phyloP scores from a whole-genome alignment of 352 stramenopile species.

The Stramenopiles sp. region DNA sequence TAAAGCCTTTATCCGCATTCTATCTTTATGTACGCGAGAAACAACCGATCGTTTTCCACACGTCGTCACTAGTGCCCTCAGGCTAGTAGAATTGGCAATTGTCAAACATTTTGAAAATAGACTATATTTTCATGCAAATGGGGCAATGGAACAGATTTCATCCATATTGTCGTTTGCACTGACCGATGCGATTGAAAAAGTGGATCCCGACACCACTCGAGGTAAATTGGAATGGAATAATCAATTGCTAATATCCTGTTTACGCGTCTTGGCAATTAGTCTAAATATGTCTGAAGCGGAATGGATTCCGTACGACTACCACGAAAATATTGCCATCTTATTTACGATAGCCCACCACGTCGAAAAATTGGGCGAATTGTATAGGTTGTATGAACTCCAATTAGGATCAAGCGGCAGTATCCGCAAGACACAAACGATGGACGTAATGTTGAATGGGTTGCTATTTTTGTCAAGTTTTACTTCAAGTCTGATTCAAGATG shows the following conservation, averaged over 20 bases:
- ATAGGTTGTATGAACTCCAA: not conserved
- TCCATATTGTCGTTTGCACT: not conserved
- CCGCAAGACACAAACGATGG: not conserved
- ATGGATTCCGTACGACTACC: not conserved
- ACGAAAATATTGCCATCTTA: not conserved
- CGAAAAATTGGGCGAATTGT: not conserved
- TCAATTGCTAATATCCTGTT: not conserved
- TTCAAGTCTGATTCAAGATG: not conserved
- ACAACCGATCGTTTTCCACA: not conserved
- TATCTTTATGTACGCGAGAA: not conserved
- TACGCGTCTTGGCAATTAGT: not conserved
- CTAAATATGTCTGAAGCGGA: not conserved
- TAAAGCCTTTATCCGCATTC: not conserved
- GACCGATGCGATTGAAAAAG: not conserved
- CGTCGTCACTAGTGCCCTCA: not conserved
- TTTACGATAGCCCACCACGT: not conserved
- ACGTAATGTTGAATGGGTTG: not conserved
- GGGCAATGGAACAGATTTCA: not conserved
- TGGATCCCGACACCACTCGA: not conserved
- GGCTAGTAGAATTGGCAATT: not conserved
- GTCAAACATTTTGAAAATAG: not conserved
- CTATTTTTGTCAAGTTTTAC: not conserved
- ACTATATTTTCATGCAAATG: not conserved
- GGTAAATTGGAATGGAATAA: not conserved
- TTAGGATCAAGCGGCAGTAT: not conserved